Evolutionary conservation across 2,329 filamentous ascomycete species (phyloP).

Genomic region (Talaromyces albobiverticillius): DNA sequence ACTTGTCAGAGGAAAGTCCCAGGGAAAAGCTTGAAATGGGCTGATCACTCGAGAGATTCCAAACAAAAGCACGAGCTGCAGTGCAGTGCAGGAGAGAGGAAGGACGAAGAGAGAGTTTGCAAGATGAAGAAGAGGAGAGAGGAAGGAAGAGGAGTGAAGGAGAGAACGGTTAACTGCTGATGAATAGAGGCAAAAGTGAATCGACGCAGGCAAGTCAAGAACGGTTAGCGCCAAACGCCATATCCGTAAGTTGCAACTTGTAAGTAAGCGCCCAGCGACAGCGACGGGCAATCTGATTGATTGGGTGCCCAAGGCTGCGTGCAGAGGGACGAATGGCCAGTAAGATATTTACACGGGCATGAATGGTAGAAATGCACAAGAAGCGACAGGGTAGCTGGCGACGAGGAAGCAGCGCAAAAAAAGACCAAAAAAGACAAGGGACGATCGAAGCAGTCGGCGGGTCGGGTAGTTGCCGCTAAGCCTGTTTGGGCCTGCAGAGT

Average conservation of each 20-base stretch:
- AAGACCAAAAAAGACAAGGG: neutral
- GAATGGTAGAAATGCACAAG: too few species aligned
- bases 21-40: neutral
- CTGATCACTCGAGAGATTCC: too few species aligned
- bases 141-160: neutral
- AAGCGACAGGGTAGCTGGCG: too few species aligned
- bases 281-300: too few species aligned
- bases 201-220: neutral
- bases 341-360: too few species aligned
- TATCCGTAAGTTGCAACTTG: neutral
- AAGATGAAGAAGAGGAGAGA: neutral
- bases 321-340: too few species aligned
- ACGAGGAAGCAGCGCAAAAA: too few species aligned
- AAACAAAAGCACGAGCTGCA: too few species aligned
- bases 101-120: neutral
- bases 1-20: neutral
- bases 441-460: neutral
- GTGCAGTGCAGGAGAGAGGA: neutral
- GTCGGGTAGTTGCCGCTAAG: neutral
- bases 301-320: too few species aligned
- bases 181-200: neutral
- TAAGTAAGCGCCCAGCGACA: too few species aligned
- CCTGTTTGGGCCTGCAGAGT: neutral
- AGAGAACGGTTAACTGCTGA: neutral
- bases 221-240: conserved; percentile 4